Evolutionary conservation across 352 stramenopile genomes (phyloP), one percentile per base, ranked within the genome.

Genomic region (Phytophthora constricta): DNA sequence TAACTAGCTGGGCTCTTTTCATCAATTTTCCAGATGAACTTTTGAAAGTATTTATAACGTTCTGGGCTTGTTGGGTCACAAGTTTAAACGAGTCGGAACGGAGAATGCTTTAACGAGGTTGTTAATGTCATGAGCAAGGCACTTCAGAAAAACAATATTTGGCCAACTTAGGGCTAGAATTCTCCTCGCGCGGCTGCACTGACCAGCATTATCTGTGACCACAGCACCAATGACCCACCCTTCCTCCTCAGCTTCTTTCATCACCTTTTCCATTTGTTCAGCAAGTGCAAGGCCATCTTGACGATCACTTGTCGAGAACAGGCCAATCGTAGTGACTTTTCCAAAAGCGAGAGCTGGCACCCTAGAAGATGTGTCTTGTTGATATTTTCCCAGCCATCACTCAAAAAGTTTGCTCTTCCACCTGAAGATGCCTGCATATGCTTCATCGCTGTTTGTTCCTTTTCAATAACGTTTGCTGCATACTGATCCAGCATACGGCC

Each of bases 51-150:
- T 70, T 60, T 3, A 70, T 55, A 19, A 62, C 51, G 5, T 27
- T 11, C 20, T 60, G 17, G 1, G 56, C 56, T 25, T 64, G 5
- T 2, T 4, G 17, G 2, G 56, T 31, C 16, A 64, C 33, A 14
- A 39, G 3, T 13, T 37, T 22, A 26, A 56, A 56, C 19, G 43
- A 49, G 16, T 54, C 17, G 5, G 53, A 56, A 11, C 34, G 33
- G 0, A 65, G 33, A n/a, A 70, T 31, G n/a, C 27, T 46, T 26
- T 70, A n/a, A 70, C 43, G 5, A 70, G 28, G 33, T 70, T 70
- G 27, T 70, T 65, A 22, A 61, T 53, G n/a, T 61, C 62, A 43
- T 70, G 62, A 26, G 58, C 48, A 28, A 66, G 58, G 19, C 58
- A 65, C 22, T 53, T 54, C 31, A 66, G 42, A 20, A 66, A 64